Base-by-base conservation (phyloP, 1,284 basidiomycete species). In the Melampsora americana region DNA sequence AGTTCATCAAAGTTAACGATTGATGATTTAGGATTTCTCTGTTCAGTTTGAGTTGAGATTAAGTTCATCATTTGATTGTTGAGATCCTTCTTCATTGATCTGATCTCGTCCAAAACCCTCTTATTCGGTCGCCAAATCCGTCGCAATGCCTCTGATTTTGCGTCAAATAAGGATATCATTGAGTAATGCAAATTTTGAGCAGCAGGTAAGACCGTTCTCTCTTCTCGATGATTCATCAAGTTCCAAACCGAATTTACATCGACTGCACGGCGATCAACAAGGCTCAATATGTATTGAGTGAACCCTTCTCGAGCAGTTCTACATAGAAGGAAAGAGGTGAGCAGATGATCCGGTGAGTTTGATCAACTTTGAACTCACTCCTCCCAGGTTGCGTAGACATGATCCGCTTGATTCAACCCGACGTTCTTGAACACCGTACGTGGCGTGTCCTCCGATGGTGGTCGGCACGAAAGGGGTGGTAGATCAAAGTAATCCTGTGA, bases 41-140 rank as follows among this genome's bases (percentile, higher is more conserved):
- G 46, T n/a, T n/a, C n/a, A n/a, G n/a, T n/a, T n/a, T n/a, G n/a
- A 11, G 20, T 11, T 48, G 46, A 48, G 11, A n/a, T n/a, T n/a
- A n/a, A n/a, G n/a, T 48, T 20, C 46, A 48, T 48, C 53, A 56
- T 56, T 56, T 28, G 20, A 14, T 23, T 3, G 14, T 56, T 56
- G 20, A 56, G 20, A 7, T 56, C 53, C 28, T 56, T 23, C 14
- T 56, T 56, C 53, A 56, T 56, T 12, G n/a, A 23, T 6, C 5
- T n/a, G 9, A 56, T 56, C 20, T 56, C 11, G n/a, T 56, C 53
- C n/a, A 56, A 28, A 23, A 56, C 16, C n/a, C 14, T 23, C 53
- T 56, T 56, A 20, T 56, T 56, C 9, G 53, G 53, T 56, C 53
- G 53, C 53, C 53, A 56, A 14, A 56, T 56, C 20, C 14, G 53